Evolutionary conservation across 2,329 filamentous ascomycete genomes (phyloP).

Genomic region (Teratosphaeria gauchensis): DNA sequence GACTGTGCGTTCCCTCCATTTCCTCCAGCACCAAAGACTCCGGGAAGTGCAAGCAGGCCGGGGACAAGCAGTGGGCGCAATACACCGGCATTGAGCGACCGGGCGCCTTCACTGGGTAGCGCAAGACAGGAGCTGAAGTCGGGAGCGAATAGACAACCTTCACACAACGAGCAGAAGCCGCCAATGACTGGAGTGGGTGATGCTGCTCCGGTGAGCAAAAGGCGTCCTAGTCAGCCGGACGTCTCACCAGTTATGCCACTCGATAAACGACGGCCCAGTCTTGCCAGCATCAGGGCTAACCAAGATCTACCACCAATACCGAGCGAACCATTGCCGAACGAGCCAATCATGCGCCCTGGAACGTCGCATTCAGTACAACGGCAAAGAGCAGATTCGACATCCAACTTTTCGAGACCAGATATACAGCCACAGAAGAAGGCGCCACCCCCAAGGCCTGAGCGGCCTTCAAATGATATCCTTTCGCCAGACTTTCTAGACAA

Average conservation of each 20-base stretch:
- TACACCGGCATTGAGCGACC: constrained; percentile 16
- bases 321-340: constrained; percentile 2
- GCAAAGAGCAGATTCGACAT: neutral
- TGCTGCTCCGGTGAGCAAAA: constrained; percentile 47
- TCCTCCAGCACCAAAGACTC: constrained; percentile 23
- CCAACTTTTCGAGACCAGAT: constrained; percentile 6
- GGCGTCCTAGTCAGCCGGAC: neutral
- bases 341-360: constrained; percentile 6
- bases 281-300: neutral
- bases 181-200: constrained; percentile 29
- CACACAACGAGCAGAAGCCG: constrained; percentile 30
- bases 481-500: constrained; percentile 18
- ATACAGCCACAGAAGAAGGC: constrained; percentile 11
- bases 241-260: neutral
- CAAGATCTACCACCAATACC: neutral
- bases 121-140: constrained; percentile 13
- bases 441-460: constrained; percentile 21
- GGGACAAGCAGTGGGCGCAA: constrained; percentile 15
- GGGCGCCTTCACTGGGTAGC: constrained; percentile 16
- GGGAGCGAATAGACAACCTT: constrained; percentile 28
- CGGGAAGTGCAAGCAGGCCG: constrained; percentile 2
- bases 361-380: constrained; percentile 4
- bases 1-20: constrained; percentile 49
- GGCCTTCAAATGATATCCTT: constrained; percentile 21
- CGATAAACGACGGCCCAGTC: neutral